These are phyloP conservation scores for Claviceps fusiformis DNA, from an alignment of 2,329 filamentous ascomycete species.

Conservation along the genomic window DNA sequence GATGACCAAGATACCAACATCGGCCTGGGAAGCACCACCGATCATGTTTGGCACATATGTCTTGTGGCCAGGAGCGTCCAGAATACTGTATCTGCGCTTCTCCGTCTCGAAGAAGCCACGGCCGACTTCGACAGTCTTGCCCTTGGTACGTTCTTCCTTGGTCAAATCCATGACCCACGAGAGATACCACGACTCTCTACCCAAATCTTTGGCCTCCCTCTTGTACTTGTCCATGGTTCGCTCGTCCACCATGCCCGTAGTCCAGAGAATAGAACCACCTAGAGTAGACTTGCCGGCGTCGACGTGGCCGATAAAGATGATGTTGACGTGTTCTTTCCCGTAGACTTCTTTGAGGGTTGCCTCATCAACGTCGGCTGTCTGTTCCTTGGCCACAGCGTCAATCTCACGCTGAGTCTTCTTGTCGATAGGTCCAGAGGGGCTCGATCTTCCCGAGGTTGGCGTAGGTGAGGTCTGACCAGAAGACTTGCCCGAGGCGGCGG, in stretches of 20 bases:
- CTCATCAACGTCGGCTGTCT: conserved; percentile 57
- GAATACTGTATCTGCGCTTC: conserved; percentile 87
- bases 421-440: conserved; percentile 47
- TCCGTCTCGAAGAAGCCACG: conserved; percentile 95
- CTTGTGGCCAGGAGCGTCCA: conserved; percentile 96
- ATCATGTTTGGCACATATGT: conserved; percentile 98
- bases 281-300: conserved; percentile 97
- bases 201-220: conserved; percentile 87
- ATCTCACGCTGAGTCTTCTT: conserved; percentile 48
- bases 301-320: conserved; percentile 96
- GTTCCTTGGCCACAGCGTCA: conserved; percentile 76
- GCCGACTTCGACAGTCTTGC: conserved; percentile 96
- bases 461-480: conserved; percentile 67
- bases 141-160: conserved; percentile 90
- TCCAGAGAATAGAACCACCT: conserved; percentile 83
- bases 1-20: conserved; percentile 91
- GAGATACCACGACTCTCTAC: conserved; percentile 95
- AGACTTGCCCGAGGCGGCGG: conserved; percentile 24
- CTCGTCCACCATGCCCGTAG: conserved; percentile 98
- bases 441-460: conserved; percentile 72
- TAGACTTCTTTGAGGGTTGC: conserved; percentile 85
- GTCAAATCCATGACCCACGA: conserved; percentile 97
- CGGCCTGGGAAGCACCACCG: conserved; percentile 81
- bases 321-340: conserved; percentile 84
- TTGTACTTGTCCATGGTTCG: conserved; percentile 97